Evolutionary conservation across 192 early-diverging fungal species (phyloP), one percentile per base, ranked within the genome.

Genomic region (Coemansia sp.): DNA sequence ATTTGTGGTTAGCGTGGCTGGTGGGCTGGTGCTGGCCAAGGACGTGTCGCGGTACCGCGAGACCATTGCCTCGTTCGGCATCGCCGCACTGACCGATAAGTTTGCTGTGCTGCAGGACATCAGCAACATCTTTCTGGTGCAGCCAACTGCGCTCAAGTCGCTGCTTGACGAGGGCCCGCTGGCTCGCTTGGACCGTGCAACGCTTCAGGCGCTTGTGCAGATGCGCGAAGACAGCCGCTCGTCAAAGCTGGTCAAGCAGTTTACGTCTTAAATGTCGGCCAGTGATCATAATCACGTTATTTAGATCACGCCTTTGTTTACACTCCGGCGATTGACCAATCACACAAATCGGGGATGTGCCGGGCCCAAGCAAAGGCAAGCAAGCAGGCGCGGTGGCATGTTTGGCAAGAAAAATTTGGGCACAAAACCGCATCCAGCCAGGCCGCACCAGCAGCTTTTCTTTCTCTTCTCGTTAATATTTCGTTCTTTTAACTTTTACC

Each of bases 41-140:
- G 97, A 99, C 69, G 88, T 99, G 53, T 87, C 94, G 5, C 91
- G 87, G 65, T 99, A 99, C 77, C 96, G 93, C 71, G 91, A 98
- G 78, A 73, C 86, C 0, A 86, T 99, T 38, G 71, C 82, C 48
- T 64, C 72, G 10, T 98, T 95, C 81, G 87, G 87, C 38, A 83
- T 93, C 17, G 77, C 89, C 2, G 64, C 70, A 22, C 70, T 99
- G 11, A 85, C 87, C 60, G 93, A 94, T 55, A 87, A 92, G 26
- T 97, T 97, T 68, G 89, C 92, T 59, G 86, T 95, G 76, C 70
- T 99, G 5, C 90, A 91, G 48, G 92, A 99, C 62, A 76, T 99
- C 12, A 93, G 92, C 59, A 98, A 94, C 60, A 85, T 99, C 2
- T 99, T 93, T 66, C 72, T 97, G 25, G 94, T 95, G 19, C 91